Base-by-base conservation (phyloP, 2,329 filamentous ascomycete species). In the Clonostachys rhizophaga region DNA sequence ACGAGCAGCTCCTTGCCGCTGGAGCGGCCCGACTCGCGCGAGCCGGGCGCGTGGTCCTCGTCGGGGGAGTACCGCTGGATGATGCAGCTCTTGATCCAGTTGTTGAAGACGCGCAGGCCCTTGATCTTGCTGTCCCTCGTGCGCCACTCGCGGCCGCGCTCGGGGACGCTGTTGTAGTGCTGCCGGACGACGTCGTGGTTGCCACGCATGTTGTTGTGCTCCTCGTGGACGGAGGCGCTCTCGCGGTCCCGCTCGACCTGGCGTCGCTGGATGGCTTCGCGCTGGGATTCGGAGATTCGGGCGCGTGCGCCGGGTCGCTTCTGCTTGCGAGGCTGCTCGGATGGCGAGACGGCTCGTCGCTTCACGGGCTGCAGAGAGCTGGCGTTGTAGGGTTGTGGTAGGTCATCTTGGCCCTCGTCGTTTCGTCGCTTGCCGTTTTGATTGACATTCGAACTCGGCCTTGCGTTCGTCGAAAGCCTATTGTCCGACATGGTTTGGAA, bases 41-140 rank as follows among this genome's bases (percentile, higher is more conserved):
- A 81, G 37, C 79, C 79, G 3, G 84, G 80, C 1, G 79, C 72
- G 54, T 85, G 84, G 50, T 89, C 84, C 64, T 92, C 87, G 53
- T 86, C 84, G 0, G 88, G 87, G 5, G 89, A 90, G 69, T 96
- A 97, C 64, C 96, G 96, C 63, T 97, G 91, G 55, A 99, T 97
- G 56, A 97, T 82, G 44, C 89, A 92, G 62, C 90, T 96, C 75
- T 99, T 99, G 69, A 99, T 81, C 94, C 94, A 99, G 67, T 99
- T 99, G 72, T 99, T 99, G 75, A 96, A 94, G 55, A 87, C 89
- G 46, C 94, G 83, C 46, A 99, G 73, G 1, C 94, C 94, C 70
- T 95, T 96, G 73, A 99, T 99, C 59, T 89, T 87, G 66, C 89
- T 95, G 59, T 95, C 91, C 7, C 90, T 95, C 63, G 87, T 90